Evolutionary conservation across 768 basidiomycete species (phyloP), one percentile per base, ranked within the genome.

Genomic region (Lactarius vividus): DNA sequence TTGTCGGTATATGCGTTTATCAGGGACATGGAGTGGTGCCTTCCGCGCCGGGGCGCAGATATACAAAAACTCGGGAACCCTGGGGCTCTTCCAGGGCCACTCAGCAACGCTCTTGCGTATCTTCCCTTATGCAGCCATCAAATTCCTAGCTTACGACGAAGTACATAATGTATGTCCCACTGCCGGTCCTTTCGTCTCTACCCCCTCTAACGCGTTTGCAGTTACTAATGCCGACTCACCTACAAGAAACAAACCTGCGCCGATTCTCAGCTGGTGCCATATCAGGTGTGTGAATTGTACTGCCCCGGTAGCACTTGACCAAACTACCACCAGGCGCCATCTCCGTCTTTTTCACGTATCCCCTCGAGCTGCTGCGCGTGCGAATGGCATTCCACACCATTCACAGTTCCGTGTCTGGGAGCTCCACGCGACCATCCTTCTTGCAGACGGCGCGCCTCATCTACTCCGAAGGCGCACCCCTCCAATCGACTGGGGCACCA

Each of bases 81-180:
- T 88, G 61, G 96, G 95, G 0, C 81, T 98, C 42, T 87, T 96
- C 66, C 96, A 96, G 81, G 97, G 97, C 7, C 96, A 99, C 76
- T 94, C 94, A 16, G 91, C 94, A 39, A 99, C 96, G 4, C 82
- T 99, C 58, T 77, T 97, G 56, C 88, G 97, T 64, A 89, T 98
- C 72, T 96, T 97, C 75, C 97, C 97, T 10, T 98, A 98, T 73
- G 97, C 97, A 33, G 93, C 89, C 66, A 91, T 98, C 77, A 97
- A 96, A 76, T 99, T 94, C 74, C 94, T 98, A 88, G 86, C 91
- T 4, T 99, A 98, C 74, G 96, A 98, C 76, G 86, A 92, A 74
- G 79, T 91, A 63, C 91, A 92, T 77, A 74, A 84, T 68, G 93
- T 96, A 70, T 73, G 82, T 77, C 26, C 49, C 60, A 3, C 37